Base-by-base conservation (phyloP, 2,329 filamentous ascomycete genomes). In the Pestalotiopsis sp. region DNA sequence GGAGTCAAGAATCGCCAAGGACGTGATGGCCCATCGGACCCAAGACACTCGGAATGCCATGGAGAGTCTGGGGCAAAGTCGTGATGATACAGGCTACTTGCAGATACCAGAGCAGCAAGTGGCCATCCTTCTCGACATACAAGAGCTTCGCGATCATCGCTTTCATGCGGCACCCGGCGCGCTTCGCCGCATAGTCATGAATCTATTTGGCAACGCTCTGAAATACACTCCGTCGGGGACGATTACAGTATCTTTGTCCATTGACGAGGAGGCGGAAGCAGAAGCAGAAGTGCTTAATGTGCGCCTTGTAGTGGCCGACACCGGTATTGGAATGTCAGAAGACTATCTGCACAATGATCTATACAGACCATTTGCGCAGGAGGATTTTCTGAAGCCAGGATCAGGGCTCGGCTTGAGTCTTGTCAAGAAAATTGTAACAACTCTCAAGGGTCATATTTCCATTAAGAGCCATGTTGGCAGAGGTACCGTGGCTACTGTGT, bases 341-440 rank as follows among this genome's bases (percentile, higher is more conserved):
- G 87, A 91, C 13, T 93, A 89, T 71, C 78, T 92, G 9, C 82
- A 85, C 23, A 85, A 87, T 11, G 84, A 85, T 13, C 77, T 92
- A 0, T 93, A 90, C 74, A 87, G 85, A 0, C 89, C 90, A 0
- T 92, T 92, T 70, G 78, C 83, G 0, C 91, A 93, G 70, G 91
- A 93, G 73, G 85, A 92, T 64, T 78, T 81, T 0, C 76, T 93
- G 1, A 82, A 86, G 0, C 84, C 87, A 0, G 91, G 91, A 0
- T 87, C 88, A 0, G 91, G 91, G 0, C 80, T 93, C 0, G 91
- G 91, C 0, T 78, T 93, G 38, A 90, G 87, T 56, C 87, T 93
- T 7, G 90, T 93, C 3, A 84, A 86, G 27, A 80, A 83, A 63
- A 87, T 93, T 5, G 85, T 72, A 4, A 68, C 66, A 12, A 68